Base-by-base conservation (phyloP, 257 asterid genomes). In the Cynanchum wilfordii region DNA sequence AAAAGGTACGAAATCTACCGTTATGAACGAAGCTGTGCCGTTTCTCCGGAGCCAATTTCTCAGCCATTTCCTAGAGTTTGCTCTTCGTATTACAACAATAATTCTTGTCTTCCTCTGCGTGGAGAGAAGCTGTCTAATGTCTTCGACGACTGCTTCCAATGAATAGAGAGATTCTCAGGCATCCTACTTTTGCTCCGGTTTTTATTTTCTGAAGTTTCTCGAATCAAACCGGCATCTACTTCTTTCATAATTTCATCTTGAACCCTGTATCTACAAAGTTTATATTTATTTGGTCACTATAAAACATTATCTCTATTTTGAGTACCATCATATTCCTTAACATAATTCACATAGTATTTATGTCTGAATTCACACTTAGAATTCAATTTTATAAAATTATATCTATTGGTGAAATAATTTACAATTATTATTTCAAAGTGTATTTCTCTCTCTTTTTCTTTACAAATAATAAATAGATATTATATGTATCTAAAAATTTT, bases 41-140 rank as follows among this genome's bases (percentile, higher is more conserved):
- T 68, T 83, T 77, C 83, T 90, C 97, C 5, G 93, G 88, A 54
- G 95, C 97, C 86, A 90, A 81, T 82, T 90, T 93, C 82, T 90
- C 98, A 40, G 96, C 89, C 98, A 93, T 93, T 75, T 56, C 8
- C 71, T 51, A 47, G 75, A 44, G 65, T 72, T 15, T 57, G 64
- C 2, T 75, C 54, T 75, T 38, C 68, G 12, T 36, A 2, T n/a
- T 20, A 22, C n/a, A 42, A 22, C n/a, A 42, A 71, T 16, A 7
- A 29, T 68, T 68, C 70, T 11, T 42, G 44, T 17, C 45, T 20
- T 58, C 47, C 22, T 30, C 22, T 11, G 1, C 12, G 70, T 10
- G 27, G 49, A 1, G 40, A 1, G 71, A n/a, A 27, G 56, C 17
- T 47, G 40, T 63, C 42, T 13, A 27, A 60, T 0, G 38, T 3